Evolutionary conservation across 2,329 filamentous ascomycete genomes (phyloP), one percentile per base, ranked within the genome.

Genomic region (Clarireedia hainanense): DNA sequence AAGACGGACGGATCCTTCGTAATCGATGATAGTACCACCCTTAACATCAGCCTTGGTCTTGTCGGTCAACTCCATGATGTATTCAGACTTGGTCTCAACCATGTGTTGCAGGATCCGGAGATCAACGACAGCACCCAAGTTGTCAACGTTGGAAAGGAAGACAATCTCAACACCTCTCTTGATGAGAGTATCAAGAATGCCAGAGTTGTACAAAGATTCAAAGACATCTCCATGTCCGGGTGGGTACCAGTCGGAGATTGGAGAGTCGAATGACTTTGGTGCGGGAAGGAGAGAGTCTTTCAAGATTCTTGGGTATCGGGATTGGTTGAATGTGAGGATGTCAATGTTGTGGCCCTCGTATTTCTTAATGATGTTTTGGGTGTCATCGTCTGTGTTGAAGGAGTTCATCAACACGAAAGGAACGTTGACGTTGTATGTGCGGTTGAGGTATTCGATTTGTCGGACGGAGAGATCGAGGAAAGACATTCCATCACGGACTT

Each of bases 21-120:
- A 96, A 79, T 99, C 92, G 70, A 99, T 99, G 74, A 99, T 99
- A 74, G 94, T 99, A 77, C 94, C 94, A 85, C 94, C 94, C 88
- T 99, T 99, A 76, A 99, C 94, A 71, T 99, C 94, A 60, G 94
- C 94, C 88, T 99, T 99, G 76, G 94, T 99, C 91, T 97, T 99
- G 83, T 97, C 95, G 72, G 94, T 99, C 78, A 99, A 78, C 79
- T 99, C 94, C 94, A 99, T 99, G 72, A 99, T 92, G 81, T 99
- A 99, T 80, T 99, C 94, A 51, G 94, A 80, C 70, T 94, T 84
- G 70, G 89, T 92, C 83, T 97, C 90, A 58, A 95, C 89, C 94
- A 99, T 97, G 85, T 99, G 94, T 79, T 99, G 91, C 64, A 99
- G 83, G 70, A 99, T 97, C 74, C 91, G 89, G 69, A 99, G 85